Percentiles rank a stretch among this genome's conserved stretches.
Evolutionary conservation across 306 rosid species (phyloP).

Genomic region (Corylus heterophylla): DNA sequence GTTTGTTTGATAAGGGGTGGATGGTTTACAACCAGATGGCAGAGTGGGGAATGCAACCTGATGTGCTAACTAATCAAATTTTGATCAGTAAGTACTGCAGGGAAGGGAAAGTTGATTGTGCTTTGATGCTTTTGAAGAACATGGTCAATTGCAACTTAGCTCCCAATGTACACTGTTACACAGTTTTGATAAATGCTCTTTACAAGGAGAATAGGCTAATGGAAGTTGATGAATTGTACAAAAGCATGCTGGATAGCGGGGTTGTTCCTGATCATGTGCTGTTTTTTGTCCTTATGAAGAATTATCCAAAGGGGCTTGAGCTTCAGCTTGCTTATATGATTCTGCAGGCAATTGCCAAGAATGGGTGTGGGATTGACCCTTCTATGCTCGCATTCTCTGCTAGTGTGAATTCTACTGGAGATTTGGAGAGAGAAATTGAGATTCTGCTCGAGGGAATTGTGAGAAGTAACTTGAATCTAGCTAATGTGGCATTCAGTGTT

Average conservation of each 20-base stretch:
- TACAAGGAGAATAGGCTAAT: constrained; percentile 34
- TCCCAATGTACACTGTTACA: constrained; percentile 43
- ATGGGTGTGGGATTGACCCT: constrained; percentile 43
- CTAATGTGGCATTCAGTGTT: constrained; percentile 33
- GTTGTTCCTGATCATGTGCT: constrained; percentile 52
- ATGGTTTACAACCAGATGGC: constrained; percentile 35
- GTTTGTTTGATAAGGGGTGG: constrained; percentile 45
- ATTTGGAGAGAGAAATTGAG: constrained; percentile 36
- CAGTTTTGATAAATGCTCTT: constrained; percentile 38
- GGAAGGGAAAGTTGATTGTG: constrained; percentile 34
- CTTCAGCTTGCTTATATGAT: constrained; percentile 37
- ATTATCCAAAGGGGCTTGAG: constrained; percentile 28
- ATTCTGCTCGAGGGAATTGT: constrained; percentile 35
- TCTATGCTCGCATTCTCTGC: constrained; percentile 20
- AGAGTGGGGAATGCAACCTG: constrained; percentile 44
- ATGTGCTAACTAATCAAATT: constrained; percentile 39
- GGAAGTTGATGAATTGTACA: constrained; percentile 27
- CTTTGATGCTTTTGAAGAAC: constrained; percentile 29
- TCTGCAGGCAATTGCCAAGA: constrained; percentile 38
- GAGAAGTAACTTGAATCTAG: constrained; percentile 30
- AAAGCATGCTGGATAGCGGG: constrained; percentile 32
- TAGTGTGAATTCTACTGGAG: neutral
- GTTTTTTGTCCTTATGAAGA: constrained; percentile 34
- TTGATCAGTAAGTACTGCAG: constrained; percentile 39
- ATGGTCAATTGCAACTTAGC: constrained; percentile 32